These are phyloP conservation scores for Fagopyrum esculentum DNA, from an alignment of 148 eudicot genomes.

Conservation along the genomic window DNA sequence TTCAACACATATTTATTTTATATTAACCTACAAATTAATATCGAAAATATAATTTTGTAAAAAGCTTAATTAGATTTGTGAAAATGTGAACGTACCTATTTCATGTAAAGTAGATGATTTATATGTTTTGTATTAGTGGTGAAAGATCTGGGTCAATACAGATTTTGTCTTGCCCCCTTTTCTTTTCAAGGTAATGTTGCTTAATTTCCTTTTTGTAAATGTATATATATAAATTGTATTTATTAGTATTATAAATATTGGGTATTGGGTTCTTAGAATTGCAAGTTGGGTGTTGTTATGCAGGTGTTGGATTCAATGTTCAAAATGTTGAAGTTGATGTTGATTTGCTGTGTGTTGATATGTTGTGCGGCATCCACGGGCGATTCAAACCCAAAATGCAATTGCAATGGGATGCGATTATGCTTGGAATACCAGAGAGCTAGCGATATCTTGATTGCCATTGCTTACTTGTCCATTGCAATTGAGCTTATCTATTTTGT, in stretches of 20 bases:
- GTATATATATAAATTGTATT: background rate
- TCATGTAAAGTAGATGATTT: no score
- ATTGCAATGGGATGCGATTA: slow-evolving; percentile 65
- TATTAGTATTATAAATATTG: background rate
- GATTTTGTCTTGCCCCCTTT: no score
- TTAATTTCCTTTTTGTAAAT: background rate
- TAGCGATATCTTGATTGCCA: slow-evolving; percentile 81
- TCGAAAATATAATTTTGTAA: no score
- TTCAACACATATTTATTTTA: no score
- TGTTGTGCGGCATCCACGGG: slow-evolving; percentile 24
- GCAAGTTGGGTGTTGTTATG: slow-evolving; percentile 5
- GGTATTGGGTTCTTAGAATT: background rate
- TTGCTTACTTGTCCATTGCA: slow-evolving; percentile 86
- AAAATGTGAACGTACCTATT: no score
- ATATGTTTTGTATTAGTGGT: background rate
- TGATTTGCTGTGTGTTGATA: slow-evolving; percentile 32
- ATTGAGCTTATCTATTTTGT: slow-evolving; percentile 82
- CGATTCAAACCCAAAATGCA: slow-evolving; percentile 36
- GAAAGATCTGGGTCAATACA: background rate
- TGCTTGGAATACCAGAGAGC: slow-evolving; percentile 61
- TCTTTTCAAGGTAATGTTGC: slow-evolving; percentile 10
- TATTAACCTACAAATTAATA: no score
- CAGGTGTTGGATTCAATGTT: background rate
- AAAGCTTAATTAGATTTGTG: background rate
- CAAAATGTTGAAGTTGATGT: slow-evolving; percentile 10